phyloP scores from a whole-genome alignment of 2,329 filamentous ascomycete genomes.

The Chaetothyriales sp. region DNA sequence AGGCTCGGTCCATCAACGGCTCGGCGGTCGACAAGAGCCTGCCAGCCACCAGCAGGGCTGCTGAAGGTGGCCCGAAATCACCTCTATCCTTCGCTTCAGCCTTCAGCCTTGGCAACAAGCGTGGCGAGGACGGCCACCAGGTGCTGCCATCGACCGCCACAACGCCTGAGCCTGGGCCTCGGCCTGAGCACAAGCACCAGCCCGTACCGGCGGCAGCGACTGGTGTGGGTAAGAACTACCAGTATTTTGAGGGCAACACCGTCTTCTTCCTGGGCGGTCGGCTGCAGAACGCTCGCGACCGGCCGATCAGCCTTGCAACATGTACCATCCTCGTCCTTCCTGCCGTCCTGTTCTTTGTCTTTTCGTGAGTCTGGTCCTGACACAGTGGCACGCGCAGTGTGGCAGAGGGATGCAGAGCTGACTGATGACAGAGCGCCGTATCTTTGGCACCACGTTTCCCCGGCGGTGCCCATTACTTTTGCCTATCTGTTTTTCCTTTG shows the following conservation, averaged over 20 bases:
- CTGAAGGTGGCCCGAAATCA: conserved; percentile 49
- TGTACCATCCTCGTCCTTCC: conserved; percentile 67
- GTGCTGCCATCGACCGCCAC: conserved; percentile 71
- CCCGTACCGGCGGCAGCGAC: conserved; percentile 23
- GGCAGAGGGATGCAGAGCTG: conserved; percentile 14
- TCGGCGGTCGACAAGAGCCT: conserved; percentile 34
- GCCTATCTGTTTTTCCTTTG: conserved; percentile 84
- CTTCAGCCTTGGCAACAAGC: conserved; percentile 50
- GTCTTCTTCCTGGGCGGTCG: conserved; percentile 76
- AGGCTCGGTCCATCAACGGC: conserved; percentile 6
- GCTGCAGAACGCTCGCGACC: conserved; percentile 72
- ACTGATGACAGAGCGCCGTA: conserved; percentile 46
- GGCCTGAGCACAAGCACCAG: conserved; percentile 30
- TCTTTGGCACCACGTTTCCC: conserved; percentile 73
- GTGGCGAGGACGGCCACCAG: conserved; percentile 52
- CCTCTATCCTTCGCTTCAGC: conserved; percentile 62
- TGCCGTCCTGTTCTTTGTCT: conserved; percentile 66
- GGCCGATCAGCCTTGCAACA: conserved; percentile 79
- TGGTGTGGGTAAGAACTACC: conserved; percentile 56
- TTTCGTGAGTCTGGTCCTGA: conserved; percentile 41
- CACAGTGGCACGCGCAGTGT: background rate
- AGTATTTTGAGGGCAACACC: conserved; percentile 90
- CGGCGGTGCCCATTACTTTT: conserved; percentile 76
- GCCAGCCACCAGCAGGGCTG: conserved; percentile 43
- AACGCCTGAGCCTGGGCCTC: conserved; percentile 50